A percentile compares a stretch with the other conserved stretches of the same genome.
Evolutionary conservation across 2,329 filamentous ascomycete species (phyloP).

Genomic region (Ploettnerulaceae sp.): DNA sequence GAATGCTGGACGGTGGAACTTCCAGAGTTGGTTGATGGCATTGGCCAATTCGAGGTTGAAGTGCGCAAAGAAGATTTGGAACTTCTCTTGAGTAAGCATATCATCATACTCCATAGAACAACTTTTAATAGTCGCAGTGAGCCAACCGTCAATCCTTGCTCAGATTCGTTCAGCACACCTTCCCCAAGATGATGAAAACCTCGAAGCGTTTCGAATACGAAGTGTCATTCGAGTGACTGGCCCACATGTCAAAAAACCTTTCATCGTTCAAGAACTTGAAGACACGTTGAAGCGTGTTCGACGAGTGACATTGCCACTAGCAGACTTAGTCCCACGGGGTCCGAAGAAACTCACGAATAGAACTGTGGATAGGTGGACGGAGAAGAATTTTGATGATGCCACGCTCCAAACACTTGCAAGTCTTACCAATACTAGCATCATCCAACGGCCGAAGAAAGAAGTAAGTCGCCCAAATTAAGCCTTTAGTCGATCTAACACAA

Average conservation of each 20-base stretch:
- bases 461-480: slow-evolving; percentile 1
- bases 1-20: slow-evolving; percentile 32
- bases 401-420: slow-evolving; percentile 22
- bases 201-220: slow-evolving; percentile 28
- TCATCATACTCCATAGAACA: background rate
- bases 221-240: slow-evolving; percentile 30
- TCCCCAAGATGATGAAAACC: slow-evolving; percentile 20
- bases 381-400: slow-evolving; percentile 12
- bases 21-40: slow-evolving; percentile 26
- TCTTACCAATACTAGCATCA: slow-evolving; percentile 29
- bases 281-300: slow-evolving; percentile 20
- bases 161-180: slow-evolving; percentile 24
- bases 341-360: background rate
- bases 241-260: slow-evolving; percentile 21
- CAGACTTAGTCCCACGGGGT: slow-evolving; percentile 14
- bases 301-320: slow-evolving; percentile 17
- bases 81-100: slow-evolving; percentile 28
- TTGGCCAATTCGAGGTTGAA: slow-evolving; percentile 32
- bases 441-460: slow-evolving; percentile 5
- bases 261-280: slow-evolving; percentile 25
- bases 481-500: slow-evolving; percentile 6
- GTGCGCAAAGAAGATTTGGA: slow-evolving; percentile 26
- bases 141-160: slow-evolving; percentile 22
- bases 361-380: background rate
- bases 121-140: slow-evolving; percentile 15